phyloP scores from a whole-genome alignment of 1,139 yeast genomes.

The Blastobotrys elegans region DNA sequence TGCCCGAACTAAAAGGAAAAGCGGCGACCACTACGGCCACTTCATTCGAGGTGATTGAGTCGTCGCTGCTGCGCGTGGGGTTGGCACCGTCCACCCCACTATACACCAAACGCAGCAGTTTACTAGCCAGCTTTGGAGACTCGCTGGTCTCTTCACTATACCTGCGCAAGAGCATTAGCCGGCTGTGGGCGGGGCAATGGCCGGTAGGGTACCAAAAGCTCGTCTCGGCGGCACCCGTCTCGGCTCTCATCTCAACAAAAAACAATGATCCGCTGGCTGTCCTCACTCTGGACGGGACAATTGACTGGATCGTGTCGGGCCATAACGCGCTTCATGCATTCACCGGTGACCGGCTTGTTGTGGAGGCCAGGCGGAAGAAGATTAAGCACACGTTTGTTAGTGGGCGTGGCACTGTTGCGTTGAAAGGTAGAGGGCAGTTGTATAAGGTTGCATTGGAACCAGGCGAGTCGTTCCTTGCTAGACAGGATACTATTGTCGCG shows the following conservation, averaged over 20 bases:
- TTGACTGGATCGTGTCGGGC: slow-evolving; percentile 33
- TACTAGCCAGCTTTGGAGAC: slow-evolving; percentile 39
- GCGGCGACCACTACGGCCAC: not conserved
- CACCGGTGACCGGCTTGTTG: slow-evolving; percentile 27
- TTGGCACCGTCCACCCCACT: slow-evolving; percentile 48
- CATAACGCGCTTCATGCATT: slow-evolving; percentile 28
- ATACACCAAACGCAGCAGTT: slow-evolving; percentile 40
- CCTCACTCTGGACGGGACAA: slow-evolving; percentile 36
- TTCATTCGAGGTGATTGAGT: slow-evolving; percentile 10
- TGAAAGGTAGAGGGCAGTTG: slow-evolving; percentile 32
- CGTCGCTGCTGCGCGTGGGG: slow-evolving; percentile 42
- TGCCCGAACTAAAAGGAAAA: slow-evolving; percentile 15
- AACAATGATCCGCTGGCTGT: slow-evolving; percentile 29
- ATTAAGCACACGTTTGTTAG: slow-evolving; percentile 30
- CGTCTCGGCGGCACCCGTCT: slow-evolving; percentile 19
- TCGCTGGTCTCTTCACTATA: slow-evolving; percentile 21
- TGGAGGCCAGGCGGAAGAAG: slow-evolving; percentile 23
- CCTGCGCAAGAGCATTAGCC: slow-evolving; percentile 13
- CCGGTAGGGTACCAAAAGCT: slow-evolving; percentile 20
- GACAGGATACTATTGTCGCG: slow-evolving; percentile 33
- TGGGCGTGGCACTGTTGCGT: slow-evolving; percentile 38
- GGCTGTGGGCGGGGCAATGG: slow-evolving; percentile 17
- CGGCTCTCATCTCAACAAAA: slow-evolving; percentile 20
- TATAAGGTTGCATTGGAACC: slow-evolving; percentile 31
- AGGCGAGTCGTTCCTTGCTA: slow-evolving; percentile 34